Evolutionary conservation across 2,329 filamentous ascomycete genomes (phyloP), one percentile per base, ranked within the genome.

Genomic region (Trematosphaeria pertusa): DNA sequence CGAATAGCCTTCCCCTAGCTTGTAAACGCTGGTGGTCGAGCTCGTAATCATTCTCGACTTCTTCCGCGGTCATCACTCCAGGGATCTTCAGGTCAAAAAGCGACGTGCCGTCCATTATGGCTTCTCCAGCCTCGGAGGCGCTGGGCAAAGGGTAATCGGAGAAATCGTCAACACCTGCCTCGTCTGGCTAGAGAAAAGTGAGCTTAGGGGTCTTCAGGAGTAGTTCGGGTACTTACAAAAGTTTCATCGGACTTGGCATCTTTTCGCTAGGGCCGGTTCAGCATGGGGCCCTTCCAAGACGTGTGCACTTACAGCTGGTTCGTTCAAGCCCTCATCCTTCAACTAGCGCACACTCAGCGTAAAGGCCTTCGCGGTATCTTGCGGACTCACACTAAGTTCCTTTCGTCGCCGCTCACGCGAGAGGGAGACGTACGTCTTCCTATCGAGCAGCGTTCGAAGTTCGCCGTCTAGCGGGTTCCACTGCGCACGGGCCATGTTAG

Each of bases 11-110:
- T 2, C 61, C 59, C 7, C 67, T 69, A 6, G 85, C 73, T 15
- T 74, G 75, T 30, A 90, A 71, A 3, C 77, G 75, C 43, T 89
- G 80, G 9, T 78, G 69, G 50, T 84, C 84, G 30, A 91, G 74
- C 45, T 87, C 76, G 37, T 86, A 68, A 2, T 74, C 58, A 8
- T 62, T 54, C 12, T 73, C 63, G 45, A 91, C 74, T 31, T 85
- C 74, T 0, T 78, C 71, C 2, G 81, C 62, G 0, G 81, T 76
- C 33, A 83, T 76, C 30, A 89, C 78, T 0, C 88, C 88, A 0
- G 88, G 88, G 77, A 91, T 86, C 36, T 79, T 76, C 37, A 85
- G 78, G 1, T 74, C 66, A 49, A 90, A 84, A 0, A 91, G 73
- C 0, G 78, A 77, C 19, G 74, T 60, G 5, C 70, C 70, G 3